phyloP scores from a whole-genome alignment of 2,329 filamentous ascomycete genomes.

The Metarhizium guizhouense region DNA sequence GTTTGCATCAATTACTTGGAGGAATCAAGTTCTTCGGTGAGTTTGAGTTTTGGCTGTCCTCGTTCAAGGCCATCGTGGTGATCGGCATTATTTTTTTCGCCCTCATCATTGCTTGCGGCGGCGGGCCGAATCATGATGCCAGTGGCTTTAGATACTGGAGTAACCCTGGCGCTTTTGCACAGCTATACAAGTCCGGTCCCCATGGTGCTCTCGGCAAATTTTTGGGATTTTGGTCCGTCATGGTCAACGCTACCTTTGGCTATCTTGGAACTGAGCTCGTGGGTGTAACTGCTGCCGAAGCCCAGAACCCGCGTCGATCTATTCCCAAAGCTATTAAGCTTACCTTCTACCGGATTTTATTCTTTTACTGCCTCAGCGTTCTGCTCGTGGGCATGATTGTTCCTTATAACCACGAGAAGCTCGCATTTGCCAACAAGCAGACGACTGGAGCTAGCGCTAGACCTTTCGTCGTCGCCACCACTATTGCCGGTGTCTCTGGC shows the following conservation, averaged over 20 bases:
- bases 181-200: constrained; percentile 14
- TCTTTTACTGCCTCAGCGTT: constrained; percentile 71
- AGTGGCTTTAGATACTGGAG: constrained; percentile 61
- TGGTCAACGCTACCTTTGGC: constrained; percentile 71
- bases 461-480: constrained; percentile 69
- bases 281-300: constrained; percentile 70
- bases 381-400: constrained; percentile 70
- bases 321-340: constrained; percentile 71
- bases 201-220: constrained; percentile 38
- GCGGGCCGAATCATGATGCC: constrained; percentile 52
- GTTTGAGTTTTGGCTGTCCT: constrained; percentile 52
- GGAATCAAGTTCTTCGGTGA: constrained; percentile 62
- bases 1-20: constrained; percentile 53
- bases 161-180: constrained; percentile 40
- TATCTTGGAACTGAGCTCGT: constrained; percentile 71
- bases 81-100: constrained; percentile 57
- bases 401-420: constrained; percentile 55
- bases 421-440: constrained; percentile 46
- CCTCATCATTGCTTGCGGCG: constrained; percentile 54
- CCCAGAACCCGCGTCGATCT: constrained; percentile 68
- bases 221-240: constrained; percentile 58
- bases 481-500: constrained; percentile 49
- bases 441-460: constrained; percentile 36
- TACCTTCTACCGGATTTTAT: constrained; percentile 72
- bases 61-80: constrained; percentile 61